Base-by-base conservation (phyloP, 805 yeast species). In the Candida awuae region DNA sequence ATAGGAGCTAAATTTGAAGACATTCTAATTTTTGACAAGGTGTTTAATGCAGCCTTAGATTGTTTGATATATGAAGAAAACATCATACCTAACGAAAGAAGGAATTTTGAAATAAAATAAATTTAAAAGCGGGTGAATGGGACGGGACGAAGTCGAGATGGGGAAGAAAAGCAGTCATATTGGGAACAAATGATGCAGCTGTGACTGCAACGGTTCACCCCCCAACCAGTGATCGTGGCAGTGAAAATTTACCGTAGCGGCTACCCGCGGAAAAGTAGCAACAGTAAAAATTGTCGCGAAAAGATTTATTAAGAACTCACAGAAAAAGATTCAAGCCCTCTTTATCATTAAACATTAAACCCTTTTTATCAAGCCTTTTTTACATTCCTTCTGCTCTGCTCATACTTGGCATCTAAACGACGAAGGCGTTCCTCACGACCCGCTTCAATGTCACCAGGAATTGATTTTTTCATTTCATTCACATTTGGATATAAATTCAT, bases 1-100 rank as follows among this genome's bases (percentile, higher is more conserved):
- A 80, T 56, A 17, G 68, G 66, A 14, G 46, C 37, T 32, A 47
- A 42, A 13, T 52, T 42, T 5, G 56, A 43, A 3, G 56, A 43
- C 56, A 52, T 52, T 47, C 51, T 50, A 14, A 32, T 2, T 13
- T n/a, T 20, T 18, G 34, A 12, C 5, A 15, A 12, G n/a, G 14
- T 16, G 19, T 35, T 40, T 19, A 32, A 32, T 8, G 19, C 16
- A 13, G 29, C 4, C 12, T 29, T 25, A 3, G 35, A 34, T 15
- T 31, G 29, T 17, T 27, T 32, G 12, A 40, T 3, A 14, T 14
- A 31, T 13, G 43, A 30, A 21, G 43, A 40, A 10, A 40, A 40
- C 43, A 40, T 40, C 28, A 15, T 17, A 12, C 25, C n/a, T 13
- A 22, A 14, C 16, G n/a, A 23, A 22, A 22, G 9, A 31, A 18